Evolutionary conservation across 257 asterid genomes (phyloP), one percentile per base, ranked within the genome.

Genomic region (Datura wrightii): DNA sequence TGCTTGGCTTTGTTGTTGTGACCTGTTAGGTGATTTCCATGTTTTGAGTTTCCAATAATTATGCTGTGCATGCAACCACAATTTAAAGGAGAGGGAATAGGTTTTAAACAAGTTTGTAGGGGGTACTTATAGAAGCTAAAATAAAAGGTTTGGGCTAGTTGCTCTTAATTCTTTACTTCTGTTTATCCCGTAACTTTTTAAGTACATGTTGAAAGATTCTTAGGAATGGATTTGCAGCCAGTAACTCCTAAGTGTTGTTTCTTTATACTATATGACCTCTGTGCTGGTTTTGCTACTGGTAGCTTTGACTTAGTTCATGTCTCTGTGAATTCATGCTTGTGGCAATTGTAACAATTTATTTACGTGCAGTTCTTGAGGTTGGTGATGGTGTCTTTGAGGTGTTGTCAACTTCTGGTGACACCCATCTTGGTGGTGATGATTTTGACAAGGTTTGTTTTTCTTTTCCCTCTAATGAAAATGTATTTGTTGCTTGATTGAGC

Each of bases 361-460:
- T 52, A 8, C 63, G 24, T 88, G 86, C 81, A 95, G 98, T 95
- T 88, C 98, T 94, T 82, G 98, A 95, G 90, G 98, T 95, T 71
- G 98, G 98, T 82, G 98, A 95, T 85, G 98, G 98, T 82, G 98
- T 95, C 82, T 95, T 95, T 42, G 98, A 95, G 93, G 98, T 95
- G 88, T 91, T 95, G 76, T 95, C 98, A 69, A 95, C 98, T 79
- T 94, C 98, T 63, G 98, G 98, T 80, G 98, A 95, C 87, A 95
- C 98, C 74, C 98, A 95, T 90, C 98, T 95, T 86, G 98, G 98
- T 85, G 98, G 98, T 85, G 98, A 95, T 87, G 98, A 95, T 92
- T 95, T 95, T 83, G 98, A 95, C 89, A 94, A 95, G 95, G 98
- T 95, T 69, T 59, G 41, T 76, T 37, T 37, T 67, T 79, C 85